phyloP scores from a whole-genome alignment of 164 flowering plant species.

The Sextonia rubra region DNA sequence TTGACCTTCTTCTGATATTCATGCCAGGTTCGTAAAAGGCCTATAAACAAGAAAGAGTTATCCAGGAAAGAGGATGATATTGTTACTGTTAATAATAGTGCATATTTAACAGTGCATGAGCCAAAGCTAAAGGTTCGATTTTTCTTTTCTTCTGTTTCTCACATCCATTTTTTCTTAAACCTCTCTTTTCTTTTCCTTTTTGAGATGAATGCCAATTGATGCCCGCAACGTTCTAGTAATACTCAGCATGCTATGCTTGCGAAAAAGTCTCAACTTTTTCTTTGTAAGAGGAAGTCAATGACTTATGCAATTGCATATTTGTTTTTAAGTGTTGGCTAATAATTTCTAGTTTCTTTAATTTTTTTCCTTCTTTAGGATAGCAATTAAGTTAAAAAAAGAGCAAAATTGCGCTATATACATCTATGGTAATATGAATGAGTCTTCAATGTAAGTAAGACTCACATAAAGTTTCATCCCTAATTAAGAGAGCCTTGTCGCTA shows the following conservation, averaged over 20 bases:
- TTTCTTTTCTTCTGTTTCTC: slow-evolving; percentile 1
- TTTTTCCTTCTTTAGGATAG: too few relatives aligned
- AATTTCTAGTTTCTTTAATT: too few relatives aligned
- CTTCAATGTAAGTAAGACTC: too few relatives aligned
- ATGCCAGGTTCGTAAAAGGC: slow-evolving; percentile 91
- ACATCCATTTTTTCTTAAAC: neutral
- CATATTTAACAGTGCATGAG: slow-evolving; percentile 79
- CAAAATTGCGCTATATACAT: too few relatives aligned
- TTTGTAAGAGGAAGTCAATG: neutral
- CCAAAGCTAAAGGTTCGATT: slow-evolving; percentile 79
- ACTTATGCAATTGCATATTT: neutral
- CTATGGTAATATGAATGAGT: too few relatives aligned
- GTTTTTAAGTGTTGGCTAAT: too few relatives aligned
- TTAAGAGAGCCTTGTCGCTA: too few relatives aligned
- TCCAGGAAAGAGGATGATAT: slow-evolving; percentile 91
- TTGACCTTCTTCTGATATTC: slow-evolving; percentile 6
- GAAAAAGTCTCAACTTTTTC: neutral
- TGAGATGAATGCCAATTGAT: neutral
- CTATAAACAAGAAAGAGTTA: slow-evolving; percentile 86
- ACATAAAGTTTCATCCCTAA: too few relatives aligned
- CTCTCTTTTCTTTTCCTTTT: neutral
- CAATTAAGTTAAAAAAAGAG: too few relatives aligned
- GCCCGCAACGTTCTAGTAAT: neutral
- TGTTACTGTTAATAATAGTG: slow-evolving; percentile 59
- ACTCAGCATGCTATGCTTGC: neutral